phyloP scores from a whole-genome alignment of 2,329 filamentous ascomycete species.

The Pestalotiopsis sp. region DNA sequence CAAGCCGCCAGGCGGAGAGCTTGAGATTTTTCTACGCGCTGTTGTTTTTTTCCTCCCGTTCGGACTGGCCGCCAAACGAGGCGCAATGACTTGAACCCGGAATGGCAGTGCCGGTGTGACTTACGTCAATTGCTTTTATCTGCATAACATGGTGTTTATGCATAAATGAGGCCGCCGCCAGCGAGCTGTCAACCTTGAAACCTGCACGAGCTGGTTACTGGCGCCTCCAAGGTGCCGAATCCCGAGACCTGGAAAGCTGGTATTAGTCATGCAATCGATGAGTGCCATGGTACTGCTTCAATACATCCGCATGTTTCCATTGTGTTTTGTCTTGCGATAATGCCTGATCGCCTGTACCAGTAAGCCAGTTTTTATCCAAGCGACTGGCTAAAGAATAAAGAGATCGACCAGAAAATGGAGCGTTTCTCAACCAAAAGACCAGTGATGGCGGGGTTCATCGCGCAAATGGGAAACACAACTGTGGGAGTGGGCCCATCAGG shows the following conservation, averaged over 20 bases:
- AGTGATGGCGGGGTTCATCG: too few relatives aligned
- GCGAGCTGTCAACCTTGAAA: background rate
- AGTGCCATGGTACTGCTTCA: too few relatives aligned
- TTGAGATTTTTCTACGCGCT: background rate
- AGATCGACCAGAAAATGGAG: too few relatives aligned
- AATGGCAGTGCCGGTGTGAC: background rate
- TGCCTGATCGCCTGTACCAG: too few relatives aligned
- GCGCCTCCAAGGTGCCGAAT: background rate
- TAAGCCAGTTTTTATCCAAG: too few relatives aligned
- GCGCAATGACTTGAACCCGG: background rate
- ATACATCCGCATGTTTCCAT: too few relatives aligned
- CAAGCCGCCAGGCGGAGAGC: constrained; percentile 8
- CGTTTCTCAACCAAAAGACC: too few relatives aligned
- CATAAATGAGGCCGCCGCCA: background rate
- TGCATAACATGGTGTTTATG: background rate
- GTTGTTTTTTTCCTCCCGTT: background rate
- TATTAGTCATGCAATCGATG: background rate
- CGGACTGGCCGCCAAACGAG: background rate
- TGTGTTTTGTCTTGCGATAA: too few relatives aligned
- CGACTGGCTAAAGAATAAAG: too few relatives aligned
- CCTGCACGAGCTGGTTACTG: background rate
- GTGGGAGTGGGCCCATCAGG: too few relatives aligned
- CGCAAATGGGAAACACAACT: too few relatives aligned
- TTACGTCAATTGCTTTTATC: background rate
- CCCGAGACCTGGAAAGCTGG: background rate